phyloP scores from a whole-genome alignment of 192 early-diverging fungal species.

The Coemansia sp. region DNA sequence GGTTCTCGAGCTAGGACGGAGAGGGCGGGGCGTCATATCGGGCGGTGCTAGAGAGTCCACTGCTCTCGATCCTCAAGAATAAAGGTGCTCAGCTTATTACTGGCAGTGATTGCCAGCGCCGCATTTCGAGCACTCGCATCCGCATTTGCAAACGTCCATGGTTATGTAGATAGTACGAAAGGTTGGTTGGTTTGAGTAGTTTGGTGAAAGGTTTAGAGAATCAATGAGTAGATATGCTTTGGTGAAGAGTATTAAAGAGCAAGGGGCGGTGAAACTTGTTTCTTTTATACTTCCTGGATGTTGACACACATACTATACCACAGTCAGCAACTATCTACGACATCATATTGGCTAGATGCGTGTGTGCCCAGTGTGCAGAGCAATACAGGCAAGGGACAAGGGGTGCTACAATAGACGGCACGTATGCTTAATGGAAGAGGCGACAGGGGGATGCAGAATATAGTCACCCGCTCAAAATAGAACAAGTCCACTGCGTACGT shows the following conservation, averaged over 20 bases:
- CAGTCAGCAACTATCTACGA: not conserved
- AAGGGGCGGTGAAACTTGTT: not conserved
- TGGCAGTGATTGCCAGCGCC: not conserved
- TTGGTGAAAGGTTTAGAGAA: not conserved
- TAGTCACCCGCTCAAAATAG: constrained; percentile 6
- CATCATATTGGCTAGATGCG: not conserved
- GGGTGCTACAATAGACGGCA: not conserved
- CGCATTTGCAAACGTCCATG: constrained; percentile 1
- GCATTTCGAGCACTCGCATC: constrained; percentile 1
- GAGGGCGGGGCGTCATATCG: not conserved
- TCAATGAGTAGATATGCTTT: not conserved
- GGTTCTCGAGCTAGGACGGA: not conserved
- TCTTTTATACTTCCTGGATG: not conserved
- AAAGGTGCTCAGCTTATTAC: not conserved
- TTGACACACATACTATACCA: not conserved
- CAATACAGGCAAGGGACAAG: not conserved
- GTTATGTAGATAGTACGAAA: not conserved
- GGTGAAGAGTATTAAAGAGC: not conserved
- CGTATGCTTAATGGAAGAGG: not conserved
- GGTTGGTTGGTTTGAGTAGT: not conserved
- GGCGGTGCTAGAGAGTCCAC: not conserved
- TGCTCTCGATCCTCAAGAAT: not conserved
- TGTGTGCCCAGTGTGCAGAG: not conserved
- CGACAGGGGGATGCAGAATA: not conserved
- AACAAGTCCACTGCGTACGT: constrained; percentile 2